These are phyloP conservation scores for Citrus hindsii DNA, from an alignment of 345 rosid genomes.

Conservation along the genomic window DNA sequence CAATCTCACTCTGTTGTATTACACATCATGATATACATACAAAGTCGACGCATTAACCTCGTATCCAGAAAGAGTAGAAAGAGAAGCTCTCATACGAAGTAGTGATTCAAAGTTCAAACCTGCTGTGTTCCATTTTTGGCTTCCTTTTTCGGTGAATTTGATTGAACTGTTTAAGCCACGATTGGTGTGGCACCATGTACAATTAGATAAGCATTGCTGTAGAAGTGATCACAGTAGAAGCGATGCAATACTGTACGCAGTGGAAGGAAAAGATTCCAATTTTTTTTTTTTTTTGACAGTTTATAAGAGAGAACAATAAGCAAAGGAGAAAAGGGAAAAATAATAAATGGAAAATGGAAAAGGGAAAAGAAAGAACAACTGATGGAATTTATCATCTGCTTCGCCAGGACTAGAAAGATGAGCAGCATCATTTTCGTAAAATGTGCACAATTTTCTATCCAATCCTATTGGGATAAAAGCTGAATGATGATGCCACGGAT, in stretches of 20 bases:
- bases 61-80: not conserved
- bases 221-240: not conserved
- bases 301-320: constrained; percentile 14
- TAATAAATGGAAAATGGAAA: not conserved
- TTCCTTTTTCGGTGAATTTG: not conserved
- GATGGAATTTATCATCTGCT: constrained; percentile 21
- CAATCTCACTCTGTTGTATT: no score
- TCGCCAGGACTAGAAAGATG: constrained; percentile 13
- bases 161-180: not conserved
- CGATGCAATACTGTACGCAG: not conserved
- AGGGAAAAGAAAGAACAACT: constrained; percentile 13
- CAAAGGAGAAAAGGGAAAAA: constrained; percentile 1
- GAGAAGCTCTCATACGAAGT: not conserved
- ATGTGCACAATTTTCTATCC: constrained; percentile 18
- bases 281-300: not conserved
- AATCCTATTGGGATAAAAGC: constrained; percentile 21
- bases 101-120: not conserved
- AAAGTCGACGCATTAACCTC: no score
- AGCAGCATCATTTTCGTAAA: constrained; percentile 11
- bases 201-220: not conserved
- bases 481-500: constrained; percentile 22
- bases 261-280: not conserved
- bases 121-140: not conserved
- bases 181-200: not conserved
- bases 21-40: no score